Evolutionary conservation across 1,284 basidiomycete genomes (phyloP).

Genomic region (Irpex rosettiformis): DNA sequence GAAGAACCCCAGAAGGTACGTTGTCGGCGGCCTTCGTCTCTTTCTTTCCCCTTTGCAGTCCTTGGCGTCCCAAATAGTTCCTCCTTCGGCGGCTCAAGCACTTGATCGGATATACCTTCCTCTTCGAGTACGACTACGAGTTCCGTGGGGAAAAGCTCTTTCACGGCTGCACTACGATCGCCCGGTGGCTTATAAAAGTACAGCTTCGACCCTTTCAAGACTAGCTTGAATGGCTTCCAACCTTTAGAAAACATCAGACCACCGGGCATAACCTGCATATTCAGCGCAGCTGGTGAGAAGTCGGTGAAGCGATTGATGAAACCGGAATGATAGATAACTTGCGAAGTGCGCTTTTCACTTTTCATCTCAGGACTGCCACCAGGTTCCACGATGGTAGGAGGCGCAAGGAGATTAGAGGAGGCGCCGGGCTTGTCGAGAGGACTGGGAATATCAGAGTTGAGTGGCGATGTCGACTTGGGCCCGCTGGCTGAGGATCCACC

Average conservation of each 20-base stretch:
- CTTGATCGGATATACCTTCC: constrained; percentile 41
- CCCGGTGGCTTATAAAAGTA: constrained; percentile 80
- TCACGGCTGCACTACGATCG: constrained; percentile 59
- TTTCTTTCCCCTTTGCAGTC: constrained; percentile 27
- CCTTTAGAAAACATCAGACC: constrained; percentile 46
- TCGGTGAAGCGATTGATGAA: constrained; percentile 72
- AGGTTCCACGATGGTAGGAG: constrained; percentile 49
- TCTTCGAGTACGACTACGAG: constrained; percentile 52
- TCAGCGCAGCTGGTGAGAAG: constrained; percentile 34
- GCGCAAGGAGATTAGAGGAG: constrained; percentile 40
- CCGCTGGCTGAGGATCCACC: constrained; percentile 18
- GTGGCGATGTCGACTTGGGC: constrained; percentile 12
- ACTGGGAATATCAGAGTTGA: constrained; percentile 15
- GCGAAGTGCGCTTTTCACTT: constrained; percentile 57
- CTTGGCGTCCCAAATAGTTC: constrained; percentile 25
- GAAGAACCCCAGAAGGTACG: constrained; percentile 76
- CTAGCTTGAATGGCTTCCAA: constrained; percentile 82
- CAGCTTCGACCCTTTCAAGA: constrained; percentile 76
- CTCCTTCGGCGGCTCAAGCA: constrained; percentile 28
- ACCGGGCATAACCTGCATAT: constrained; percentile 27
- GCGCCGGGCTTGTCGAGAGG: constrained; percentile 21
- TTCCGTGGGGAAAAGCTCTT: constrained; percentile 67
- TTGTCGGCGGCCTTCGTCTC: constrained; percentile 48
- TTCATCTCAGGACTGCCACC: constrained; percentile 17
- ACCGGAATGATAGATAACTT: constrained; percentile 69